Conservation (phyloP, 2,329 filamentous ascomycete genomes). For the Phaeoacremonium minimum region DNA sequence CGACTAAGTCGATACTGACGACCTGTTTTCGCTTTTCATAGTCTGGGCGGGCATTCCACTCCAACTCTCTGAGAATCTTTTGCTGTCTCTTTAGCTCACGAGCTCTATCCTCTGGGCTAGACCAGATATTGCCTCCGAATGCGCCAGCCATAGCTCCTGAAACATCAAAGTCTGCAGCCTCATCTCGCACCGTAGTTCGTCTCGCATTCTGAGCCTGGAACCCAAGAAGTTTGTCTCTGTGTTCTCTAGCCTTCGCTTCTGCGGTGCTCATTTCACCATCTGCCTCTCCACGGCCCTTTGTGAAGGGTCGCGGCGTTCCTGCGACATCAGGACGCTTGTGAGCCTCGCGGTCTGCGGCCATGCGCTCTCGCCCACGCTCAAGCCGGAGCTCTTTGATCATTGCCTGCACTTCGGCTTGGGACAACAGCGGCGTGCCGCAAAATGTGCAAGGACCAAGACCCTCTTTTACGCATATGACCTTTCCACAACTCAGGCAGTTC, state of each 20-base stretch:
- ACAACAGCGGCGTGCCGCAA: conserved; percentile 73
- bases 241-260: conserved; percentile 66
- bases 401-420: conserved; percentile 67
- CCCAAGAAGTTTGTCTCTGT: conserved; percentile 73
- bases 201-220: conserved; percentile 85
- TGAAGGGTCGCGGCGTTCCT: conserved; percentile 56
- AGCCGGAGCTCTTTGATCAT: conserved; percentile 82
- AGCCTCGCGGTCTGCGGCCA: conserved; percentile 71
- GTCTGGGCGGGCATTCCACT: conserved; percentile 79
- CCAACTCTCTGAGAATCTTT: conserved; percentile 76
- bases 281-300: conserved; percentile 35
- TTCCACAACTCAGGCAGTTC: conserved; percentile 89
- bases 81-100: conserved; percentile 82
- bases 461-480: conserved; percentile 92
- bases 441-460: conserved; percentile 92
- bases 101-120: conserved; percentile 76
- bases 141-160: conserved; percentile 36
- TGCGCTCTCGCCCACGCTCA: conserved; percentile 82
- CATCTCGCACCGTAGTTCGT: conserved; percentile 80
- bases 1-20: conserved; percentile 77
- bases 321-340: conserved; percentile 65
- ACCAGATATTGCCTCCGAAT: conserved; percentile 66
- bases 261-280: conserved; percentile 45
- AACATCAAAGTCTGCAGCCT: conserved; percentile 64
- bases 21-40: conserved; percentile 86